Conservation (phyloP, 495 filamentous ascomycete species). For the Neurospora cerealis region DNA sequence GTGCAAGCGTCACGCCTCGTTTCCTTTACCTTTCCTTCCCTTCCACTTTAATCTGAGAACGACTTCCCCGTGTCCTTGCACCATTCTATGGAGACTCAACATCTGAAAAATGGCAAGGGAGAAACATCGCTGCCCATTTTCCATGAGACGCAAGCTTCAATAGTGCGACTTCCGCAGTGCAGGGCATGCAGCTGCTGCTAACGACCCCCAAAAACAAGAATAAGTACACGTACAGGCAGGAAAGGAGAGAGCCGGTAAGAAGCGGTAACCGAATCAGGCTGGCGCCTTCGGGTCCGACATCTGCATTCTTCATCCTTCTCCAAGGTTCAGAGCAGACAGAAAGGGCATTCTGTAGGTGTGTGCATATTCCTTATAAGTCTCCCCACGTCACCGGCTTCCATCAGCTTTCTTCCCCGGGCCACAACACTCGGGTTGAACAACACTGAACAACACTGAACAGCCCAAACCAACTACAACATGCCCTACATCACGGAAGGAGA, state of each 20-base stretch:
- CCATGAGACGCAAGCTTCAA: background rate
- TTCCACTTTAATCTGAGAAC: background rate
- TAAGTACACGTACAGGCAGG: background rate
- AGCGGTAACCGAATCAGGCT: background rate
- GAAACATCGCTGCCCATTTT: background rate
- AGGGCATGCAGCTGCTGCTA: background rate
- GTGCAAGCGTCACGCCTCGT: background rate
- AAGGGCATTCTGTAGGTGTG: background rate
- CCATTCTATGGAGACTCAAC: background rate
- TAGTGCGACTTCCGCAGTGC: background rate
- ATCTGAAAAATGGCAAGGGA: background rate
- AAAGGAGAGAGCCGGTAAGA: background rate
- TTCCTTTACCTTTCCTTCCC: background rate
- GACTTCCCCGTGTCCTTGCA: background rate
- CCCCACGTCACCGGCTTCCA: background rate
- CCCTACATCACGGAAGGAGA: constrained; percentile 17
- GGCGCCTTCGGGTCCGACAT: no score
- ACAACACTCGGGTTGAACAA: background rate
- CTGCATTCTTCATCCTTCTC: background rate
- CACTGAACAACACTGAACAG: background rate
- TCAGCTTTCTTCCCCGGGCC: background rate
- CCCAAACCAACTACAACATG: constrained; percentile 11
- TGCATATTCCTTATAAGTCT: background rate
- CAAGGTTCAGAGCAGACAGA: background rate
- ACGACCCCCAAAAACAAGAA: background rate